phyloP scores from a whole-genome alignment of 768 basidiomycete species.

The Tricholoma hemisulphureum region DNA sequence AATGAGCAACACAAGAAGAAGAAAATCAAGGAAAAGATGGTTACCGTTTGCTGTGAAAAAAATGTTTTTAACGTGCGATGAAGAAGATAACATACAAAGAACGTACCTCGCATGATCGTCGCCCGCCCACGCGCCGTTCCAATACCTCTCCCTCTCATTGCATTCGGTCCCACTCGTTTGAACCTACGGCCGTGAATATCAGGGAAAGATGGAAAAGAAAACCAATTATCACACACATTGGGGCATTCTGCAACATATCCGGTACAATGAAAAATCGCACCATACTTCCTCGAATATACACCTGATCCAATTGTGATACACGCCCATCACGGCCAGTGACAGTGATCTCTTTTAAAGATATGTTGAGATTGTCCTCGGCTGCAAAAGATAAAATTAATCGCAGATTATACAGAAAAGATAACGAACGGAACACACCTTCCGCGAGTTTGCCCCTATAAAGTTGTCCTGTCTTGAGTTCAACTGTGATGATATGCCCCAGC shows the following conservation, averaged over 20 bases:
- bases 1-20: background rate
- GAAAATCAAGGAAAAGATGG: conserved; percentile 12
- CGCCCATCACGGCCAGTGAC: conserved; percentile 98
- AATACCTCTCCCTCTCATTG: conserved; percentile 98
- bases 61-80: conserved; percentile 11
- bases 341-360: conserved; percentile 93
- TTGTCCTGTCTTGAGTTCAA: conserved; percentile 98
- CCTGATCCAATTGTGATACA: conserved; percentile 97
- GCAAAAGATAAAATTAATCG: conserved; percentile 10
- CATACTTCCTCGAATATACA: conserved; percentile 98
- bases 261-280: conserved; percentile 98
- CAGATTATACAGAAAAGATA: conserved; percentile 10
- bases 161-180: conserved; percentile 96
- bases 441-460: conserved; percentile 96
- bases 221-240: conserved; percentile 66
- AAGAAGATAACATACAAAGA: conserved; percentile 8
- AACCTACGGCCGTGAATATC: conserved; percentile 60
- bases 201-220: conserved; percentile 4
- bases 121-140: conserved; percentile 98
- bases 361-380: conserved; percentile 99
- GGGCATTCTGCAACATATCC: conserved; percentile 98
- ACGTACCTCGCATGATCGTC: conserved; percentile 94
- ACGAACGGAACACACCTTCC: conserved; percentile 69
- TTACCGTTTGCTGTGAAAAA: conserved; percentile 70
- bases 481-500: conserved; percentile 92